Base-by-base conservation (phyloP, 1,284 basidiomycete genomes). In the Ceratobasidium sp. region DNA sequence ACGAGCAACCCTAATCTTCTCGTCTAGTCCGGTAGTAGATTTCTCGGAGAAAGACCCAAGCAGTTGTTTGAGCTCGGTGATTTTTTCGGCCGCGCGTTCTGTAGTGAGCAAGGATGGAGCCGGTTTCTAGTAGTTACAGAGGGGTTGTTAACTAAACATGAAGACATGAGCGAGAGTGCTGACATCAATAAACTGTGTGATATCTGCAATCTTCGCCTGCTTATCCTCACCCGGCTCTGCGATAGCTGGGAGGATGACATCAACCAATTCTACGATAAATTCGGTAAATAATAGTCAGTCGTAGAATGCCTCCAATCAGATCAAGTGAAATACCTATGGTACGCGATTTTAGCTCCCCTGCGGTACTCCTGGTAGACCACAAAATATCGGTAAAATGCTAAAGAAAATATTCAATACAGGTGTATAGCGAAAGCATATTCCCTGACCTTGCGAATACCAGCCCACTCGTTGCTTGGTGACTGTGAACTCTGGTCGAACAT, bases 401-500 rank as follows among this genome's bases (percentile, higher is more conserved):
- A 11, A 11, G 6, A 11, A 38, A 38, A 4, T 38, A 58, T 41
- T 9, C 9, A 35, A 43, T n/a, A 43, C n/a, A 35, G 28, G 54
- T 9, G 18, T 38, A 41, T 32, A 21, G n/a, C n/a, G n/a, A n/a
- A n/a, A n/a, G n/a, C n/a, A n/a, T n/a, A n/a, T n/a, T n/a, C n/a
- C n/a, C n/a, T n/a, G n/a, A 58, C 57, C 26, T 38, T 43, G n/a
- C 57, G 57, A 11, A 41, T 41, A 2, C 8, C n/a, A 35, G 32
- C 35, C 57, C 57, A 58, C 38, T 58, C 35, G 18, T 58, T n/a
- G 21, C 57, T 58, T 23, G 57, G 57, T 11, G 57, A 21, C 18
- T 38, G 21, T 38, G 57, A 32, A 23, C 57, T 58, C 32, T 58
- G 32, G 57, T 58, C 57, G 21, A 58, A 58, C 32, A 41, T 58